These are phyloP conservation scores for Talaromyces sp. DNA, from an alignment of 2,329 filamentous ascomycete species.

Conservation along the genomic window DNA sequence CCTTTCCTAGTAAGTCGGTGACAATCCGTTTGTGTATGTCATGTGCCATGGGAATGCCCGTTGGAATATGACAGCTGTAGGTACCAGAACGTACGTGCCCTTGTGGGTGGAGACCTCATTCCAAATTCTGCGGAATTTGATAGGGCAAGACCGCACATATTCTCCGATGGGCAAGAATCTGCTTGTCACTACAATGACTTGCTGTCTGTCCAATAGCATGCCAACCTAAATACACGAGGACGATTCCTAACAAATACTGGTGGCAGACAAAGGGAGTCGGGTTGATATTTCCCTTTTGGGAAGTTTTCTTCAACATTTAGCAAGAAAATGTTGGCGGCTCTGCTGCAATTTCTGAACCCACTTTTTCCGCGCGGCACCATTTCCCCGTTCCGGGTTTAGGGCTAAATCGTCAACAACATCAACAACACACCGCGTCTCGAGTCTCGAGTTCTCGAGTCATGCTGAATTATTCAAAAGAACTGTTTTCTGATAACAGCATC, in stretches of 20 bases:
- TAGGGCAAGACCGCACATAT: not conserved
- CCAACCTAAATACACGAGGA: not conserved
- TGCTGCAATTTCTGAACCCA: not conserved
- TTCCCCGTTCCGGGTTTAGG: not conserved
- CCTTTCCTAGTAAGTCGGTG: not conserved
- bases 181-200: too few species aligned
- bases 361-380: not conserved
- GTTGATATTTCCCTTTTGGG: not conserved
- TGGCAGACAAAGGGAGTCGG: not conserved
- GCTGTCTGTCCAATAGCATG: not conserved
- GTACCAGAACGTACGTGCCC: not conserved
- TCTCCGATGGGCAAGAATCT: not conserved
- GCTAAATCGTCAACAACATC: not conserved
- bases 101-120: not conserved
- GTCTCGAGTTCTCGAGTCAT: not conserved
- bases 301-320: not conserved
- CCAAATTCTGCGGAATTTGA: not conserved
- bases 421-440: not conserved
- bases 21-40: not conserved
- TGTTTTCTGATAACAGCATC: not conserved
- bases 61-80: not conserved
- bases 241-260: not conserved
- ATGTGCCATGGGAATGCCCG: not conserved
- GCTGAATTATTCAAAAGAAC: too few species aligned
- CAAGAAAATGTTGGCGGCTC: not conserved